phyloP scores from a whole-genome alignment of 768 basidiomycete species.

The Leucocoprinus sp. region DNA sequence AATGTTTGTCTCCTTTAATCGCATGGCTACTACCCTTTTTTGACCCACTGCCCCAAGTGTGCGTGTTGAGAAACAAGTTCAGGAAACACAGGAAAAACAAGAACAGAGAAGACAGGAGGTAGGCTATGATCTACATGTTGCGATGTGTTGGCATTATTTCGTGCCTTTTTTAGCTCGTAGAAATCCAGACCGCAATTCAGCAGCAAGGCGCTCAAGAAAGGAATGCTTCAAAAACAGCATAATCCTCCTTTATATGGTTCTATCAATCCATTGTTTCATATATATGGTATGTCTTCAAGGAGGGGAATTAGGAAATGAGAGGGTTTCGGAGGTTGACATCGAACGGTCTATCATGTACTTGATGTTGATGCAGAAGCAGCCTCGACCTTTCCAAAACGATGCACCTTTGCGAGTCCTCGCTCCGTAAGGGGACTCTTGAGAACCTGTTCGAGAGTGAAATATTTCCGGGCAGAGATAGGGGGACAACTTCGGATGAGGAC shows the following conservation, averaged over 20 bases:
- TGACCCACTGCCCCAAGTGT: constrained; percentile 30
- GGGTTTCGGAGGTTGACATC: not conserved
- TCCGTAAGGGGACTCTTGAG: constrained; percentile 62
- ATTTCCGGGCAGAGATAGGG: constrained; percentile 70
- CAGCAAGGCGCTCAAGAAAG: constrained; percentile 25
- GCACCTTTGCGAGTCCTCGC: constrained; percentile 34
- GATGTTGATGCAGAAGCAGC: constrained; percentile 12
- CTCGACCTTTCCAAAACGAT: constrained; percentile 13
- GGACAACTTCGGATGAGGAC: constrained; percentile 79
- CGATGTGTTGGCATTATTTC: constrained; percentile 2
- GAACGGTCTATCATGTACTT: constrained; percentile 8
- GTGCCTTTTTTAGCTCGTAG: constrained; percentile 42
- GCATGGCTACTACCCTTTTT: constrained; percentile 1
- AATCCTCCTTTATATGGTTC: not conserved
- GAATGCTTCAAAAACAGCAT: constrained; percentile 8
- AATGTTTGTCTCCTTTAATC: constrained; percentile 48
- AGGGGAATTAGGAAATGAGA: not conserved
- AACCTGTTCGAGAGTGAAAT: constrained; percentile 63
- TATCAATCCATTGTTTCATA: too few relatives aligned
- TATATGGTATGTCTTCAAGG: not conserved
- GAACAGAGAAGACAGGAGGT: constrained; percentile 85
- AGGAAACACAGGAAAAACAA: constrained; percentile 66
- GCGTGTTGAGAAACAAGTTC: constrained; percentile 74
- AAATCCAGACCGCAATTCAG: constrained; percentile 54
- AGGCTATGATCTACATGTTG: constrained; percentile 14